phyloP scores from a whole-genome alignment of 192 early-diverging fungal genomes.

The Gaertneriomyces sp. region DNA sequence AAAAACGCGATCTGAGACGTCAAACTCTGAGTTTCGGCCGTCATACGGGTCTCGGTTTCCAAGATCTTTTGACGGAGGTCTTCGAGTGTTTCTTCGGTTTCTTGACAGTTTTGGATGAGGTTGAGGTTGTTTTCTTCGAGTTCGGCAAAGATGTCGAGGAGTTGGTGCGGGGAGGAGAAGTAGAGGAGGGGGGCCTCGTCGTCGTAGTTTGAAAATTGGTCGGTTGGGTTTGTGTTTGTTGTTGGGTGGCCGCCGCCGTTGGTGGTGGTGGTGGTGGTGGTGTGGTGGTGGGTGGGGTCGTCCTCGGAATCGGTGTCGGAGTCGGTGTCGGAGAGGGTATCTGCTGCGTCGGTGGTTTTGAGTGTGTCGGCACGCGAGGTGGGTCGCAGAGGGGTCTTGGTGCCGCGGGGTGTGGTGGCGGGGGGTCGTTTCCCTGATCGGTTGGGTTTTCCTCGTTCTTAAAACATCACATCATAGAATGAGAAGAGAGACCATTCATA shows the following conservation, averaged over 20 bases:
- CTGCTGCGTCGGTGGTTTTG: background rate
- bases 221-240: background rate
- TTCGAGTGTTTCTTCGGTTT: constrained; percentile 59
- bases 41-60: constrained; percentile 53
- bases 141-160: constrained; percentile 57
- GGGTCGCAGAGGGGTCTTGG: no score
- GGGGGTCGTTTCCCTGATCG: no score
- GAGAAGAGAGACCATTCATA: no score
- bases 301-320: constrained; percentile 28
- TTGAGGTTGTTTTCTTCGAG: constrained; percentile 60
- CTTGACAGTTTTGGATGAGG: constrained; percentile 60
- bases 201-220: constrained; percentile 13
- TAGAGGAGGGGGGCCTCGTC: constrained; percentile 42
- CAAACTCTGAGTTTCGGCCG: constrained; percentile 49
- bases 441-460: no score
- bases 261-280: background rate
- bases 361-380: no score
- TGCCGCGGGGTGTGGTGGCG: no score
- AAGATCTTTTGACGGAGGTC: constrained; percentile 51
- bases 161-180: constrained; percentile 53
- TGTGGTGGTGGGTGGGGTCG: constrained; percentile 4
- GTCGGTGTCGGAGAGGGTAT: constrained; percentile 1
- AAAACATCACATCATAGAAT: no score
- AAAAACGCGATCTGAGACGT: constrained; percentile 57
- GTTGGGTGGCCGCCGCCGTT: background rate